Evolutionary conservation across 176 grass and related monocot species (phyloP).

Genomic region (Puccinellia tenuiflora): DNA sequence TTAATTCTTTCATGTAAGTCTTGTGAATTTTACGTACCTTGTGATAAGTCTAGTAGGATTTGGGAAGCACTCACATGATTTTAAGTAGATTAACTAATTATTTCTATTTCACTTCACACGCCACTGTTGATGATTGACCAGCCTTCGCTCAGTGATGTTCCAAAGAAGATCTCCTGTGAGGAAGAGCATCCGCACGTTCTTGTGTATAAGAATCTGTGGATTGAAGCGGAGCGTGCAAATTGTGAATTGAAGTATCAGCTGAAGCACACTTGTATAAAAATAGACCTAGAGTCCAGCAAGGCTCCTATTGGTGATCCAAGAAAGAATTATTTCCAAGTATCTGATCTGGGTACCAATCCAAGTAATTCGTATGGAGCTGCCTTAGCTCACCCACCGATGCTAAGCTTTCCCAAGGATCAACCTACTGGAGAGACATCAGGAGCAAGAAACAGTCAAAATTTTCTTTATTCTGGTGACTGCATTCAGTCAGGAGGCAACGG

Average conservation of each 20-base stretch:
- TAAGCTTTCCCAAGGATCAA: not conserved
- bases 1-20: not conserved
- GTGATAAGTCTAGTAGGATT: not conserved
- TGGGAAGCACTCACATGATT: not conserved
- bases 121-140: slow-evolving; percentile 24
- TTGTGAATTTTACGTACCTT: not conserved
- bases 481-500: not conserved
- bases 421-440: slow-evolving; percentile 11
- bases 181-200: slow-evolving; percentile 29
- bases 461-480: slow-evolving; percentile 4
- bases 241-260: slow-evolving; percentile 61
- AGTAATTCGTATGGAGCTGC: slow-evolving; percentile 17
- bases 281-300: slow-evolving; percentile 30
- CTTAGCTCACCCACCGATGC: not conserved
- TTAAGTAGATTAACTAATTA: not conserved
- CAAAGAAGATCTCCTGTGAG: slow-evolving; percentile 12
- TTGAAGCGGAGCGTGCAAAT: slow-evolving; percentile 44
- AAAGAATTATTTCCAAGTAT: slow-evolving; percentile 24
- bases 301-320: slow-evolving; percentile 20
- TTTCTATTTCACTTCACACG: not conserved
- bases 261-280: slow-evolving; percentile 31
- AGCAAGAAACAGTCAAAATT: slow-evolving; percentile 9
- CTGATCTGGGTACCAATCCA: slow-evolving; percentile 8
- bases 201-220: slow-evolving; percentile 58
- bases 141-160: slow-evolving; percentile 23